Base-by-base conservation (phyloP, 75 land plant genomes). In the Cunninghamia lanceolata region DNA sequence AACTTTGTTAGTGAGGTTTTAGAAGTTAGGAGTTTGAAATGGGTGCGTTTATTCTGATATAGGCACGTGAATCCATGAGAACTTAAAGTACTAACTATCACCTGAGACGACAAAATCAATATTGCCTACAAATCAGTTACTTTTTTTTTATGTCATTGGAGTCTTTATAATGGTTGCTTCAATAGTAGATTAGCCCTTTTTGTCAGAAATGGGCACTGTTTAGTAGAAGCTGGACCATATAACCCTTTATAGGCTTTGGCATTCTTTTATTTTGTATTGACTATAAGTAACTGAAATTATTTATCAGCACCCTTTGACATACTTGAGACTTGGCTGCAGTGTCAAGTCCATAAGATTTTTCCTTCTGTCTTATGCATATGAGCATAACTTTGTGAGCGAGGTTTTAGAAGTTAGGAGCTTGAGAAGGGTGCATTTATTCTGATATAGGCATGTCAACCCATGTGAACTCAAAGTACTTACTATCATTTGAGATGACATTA, bases 261-360 rank as follows among this genome's bases (percentile, higher is more conserved):
- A 3, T 75, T 36, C 39, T 7, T 6, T 75, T 75, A 35, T 19
- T n/a, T 75, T 75, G 19, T 38, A 36, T 75, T 75, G 78, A 10
- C 21, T 75, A 30, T 36, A 75, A 75, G 16, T 38, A 16, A 75
- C 21, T 75, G 9, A 16, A 15, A 75, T 75, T 2, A 4, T 36
- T 75, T 95, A 4, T 95, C 99, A 1, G 92, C 94, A 8, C 99
- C 99, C 10, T 85, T 95, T 13, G 98, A 96, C 88, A 96, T 96
- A 19, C 93, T 94, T 35, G 95, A 93, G 93, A 96, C 98, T 75
- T 90, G 93, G 82, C 85, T 96, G 89, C 98, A 96, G 84, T 93
- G 95, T 83, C 98, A 96, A 94, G 96, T 95, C 45, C 10, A 82
- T 76, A 76, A 38, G 16, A 14, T 76, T 76, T 76, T 32, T 39